These are phyloP conservation scores for Triticum monococcum DNA, from an alignment of 176 grass and related monocot genomes.

Conservation along the genomic window DNA sequence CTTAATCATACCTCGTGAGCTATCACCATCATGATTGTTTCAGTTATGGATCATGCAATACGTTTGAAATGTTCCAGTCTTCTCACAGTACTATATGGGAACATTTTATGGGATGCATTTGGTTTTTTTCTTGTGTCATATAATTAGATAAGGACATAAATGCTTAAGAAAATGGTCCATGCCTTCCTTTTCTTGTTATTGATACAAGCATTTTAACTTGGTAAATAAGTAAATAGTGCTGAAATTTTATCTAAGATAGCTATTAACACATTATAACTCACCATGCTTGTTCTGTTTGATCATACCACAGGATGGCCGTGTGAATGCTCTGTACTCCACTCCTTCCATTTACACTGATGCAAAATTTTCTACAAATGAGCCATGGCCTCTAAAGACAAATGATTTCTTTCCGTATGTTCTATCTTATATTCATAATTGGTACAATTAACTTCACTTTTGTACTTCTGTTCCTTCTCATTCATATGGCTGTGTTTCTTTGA, in stretches of 20 bases:
- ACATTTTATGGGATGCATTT: neutral
- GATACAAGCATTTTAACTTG: neutral
- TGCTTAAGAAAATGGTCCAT: neutral
- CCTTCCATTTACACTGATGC: conserved; percentile 99
- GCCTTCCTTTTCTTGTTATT: neutral
- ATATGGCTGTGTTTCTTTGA: conserved; percentile 37
- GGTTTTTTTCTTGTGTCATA: conserved; percentile 10
- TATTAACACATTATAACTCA: conserved; percentile 10
- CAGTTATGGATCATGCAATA: conserved; percentile 18
- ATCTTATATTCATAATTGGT: neutral
- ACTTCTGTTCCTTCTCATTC: neutral
- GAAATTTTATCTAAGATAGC: conserved; percentile 3
- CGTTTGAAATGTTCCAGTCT: neutral
- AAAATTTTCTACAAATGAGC: conserved; percentile 75
- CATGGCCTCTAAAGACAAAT: conserved; percentile 90
- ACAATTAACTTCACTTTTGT: neutral
- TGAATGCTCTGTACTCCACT: conserved; percentile 98
- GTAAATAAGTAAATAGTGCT: neutral
- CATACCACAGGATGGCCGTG: conserved; percentile 78
- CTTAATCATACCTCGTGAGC: conserved; percentile 5
- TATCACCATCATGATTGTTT: conserved; percentile 6
- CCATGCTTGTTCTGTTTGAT: conserved; percentile 23
- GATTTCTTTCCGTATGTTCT: conserved; percentile 96
- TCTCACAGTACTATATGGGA: neutral
- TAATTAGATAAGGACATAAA: neutral